Base-by-base conservation (phyloP, 2,329 filamentous ascomycete species). In the Stachybotrys elegans region DNA sequence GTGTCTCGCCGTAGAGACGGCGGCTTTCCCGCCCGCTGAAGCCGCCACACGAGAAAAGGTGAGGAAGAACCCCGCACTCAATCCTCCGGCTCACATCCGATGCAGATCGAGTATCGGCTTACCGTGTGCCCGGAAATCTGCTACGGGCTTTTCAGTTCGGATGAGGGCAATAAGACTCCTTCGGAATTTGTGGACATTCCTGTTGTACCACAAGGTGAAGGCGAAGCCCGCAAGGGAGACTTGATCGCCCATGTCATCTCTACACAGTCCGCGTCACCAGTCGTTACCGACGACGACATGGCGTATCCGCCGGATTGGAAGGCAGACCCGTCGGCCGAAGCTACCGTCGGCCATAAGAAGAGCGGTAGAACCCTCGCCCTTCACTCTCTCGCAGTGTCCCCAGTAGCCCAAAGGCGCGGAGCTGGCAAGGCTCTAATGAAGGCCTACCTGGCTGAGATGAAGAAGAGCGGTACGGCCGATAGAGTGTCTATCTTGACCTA, bases 401-500 rank as follows among this genome's bases (percentile, higher is more conserved):
- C 59, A 1, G 22, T 48, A 0, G 48, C 48, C n/a, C 58, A 61
- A 37, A 51, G 50, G 31, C 41, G 29, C 3, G 59, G 59, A 1
- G 44, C 60, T 1, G 58, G 58, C n/a, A 59, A 55, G 32, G 48
- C 47, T 6, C 43, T 60, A 2, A 54, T 57, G 48, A 45, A 40
- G 6, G 31, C 44, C 1, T 61, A 60, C 6, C 45, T 54, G 7
- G 40, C 50, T 2, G 31, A 47, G 4, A 57, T 61, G 48, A 54
- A 35, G 17, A n/a, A 44, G 14, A 43, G 35, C 5, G 40, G 42
- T 0, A 22, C 41, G 2, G 56, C 46, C 3, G 57, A 60, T 9
- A 54, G 59, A 3, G 50, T 61, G 12, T 53, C 58, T 2, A 59
- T 61, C 31, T 25, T 61, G 25, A 61, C 58, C 0, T 60, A 61